A percentile compares a stretch with the other conserved stretches of the same genome.
phyloP scores from a whole-genome alignment of 495 filamentous ascomycete genomes.

The Penicillium desertorum region DNA sequence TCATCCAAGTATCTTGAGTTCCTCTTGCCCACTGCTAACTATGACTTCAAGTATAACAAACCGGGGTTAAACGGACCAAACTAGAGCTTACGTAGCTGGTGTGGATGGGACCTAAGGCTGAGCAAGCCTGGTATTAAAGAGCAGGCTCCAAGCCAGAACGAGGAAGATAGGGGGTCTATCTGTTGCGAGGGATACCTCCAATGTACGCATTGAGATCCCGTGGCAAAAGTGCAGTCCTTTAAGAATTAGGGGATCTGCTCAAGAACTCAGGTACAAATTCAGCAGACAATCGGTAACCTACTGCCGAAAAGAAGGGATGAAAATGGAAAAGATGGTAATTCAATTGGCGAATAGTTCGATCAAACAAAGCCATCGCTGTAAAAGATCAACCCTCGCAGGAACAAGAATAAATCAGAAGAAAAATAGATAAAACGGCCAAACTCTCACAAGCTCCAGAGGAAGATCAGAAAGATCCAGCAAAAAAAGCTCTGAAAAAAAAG shows the following conservation, averaged over 20 bases:
- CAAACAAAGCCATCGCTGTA: slow-evolving; percentile 4
- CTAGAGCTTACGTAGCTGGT: background rate
- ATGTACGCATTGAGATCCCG: background rate
- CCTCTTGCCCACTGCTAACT: background rate
- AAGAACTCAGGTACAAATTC: background rate
- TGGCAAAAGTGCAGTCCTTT: background rate
- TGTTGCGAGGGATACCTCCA: background rate
- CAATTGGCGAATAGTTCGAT: slow-evolving; percentile 3
- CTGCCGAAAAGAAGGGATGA: background rate
- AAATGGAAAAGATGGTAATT: slow-evolving; percentile 4
- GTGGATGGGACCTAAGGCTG: background rate
- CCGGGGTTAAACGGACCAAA: background rate
- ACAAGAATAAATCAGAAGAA: background rate
- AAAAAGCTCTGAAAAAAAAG: slow-evolving; percentile 8
- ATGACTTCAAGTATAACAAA: background rate
- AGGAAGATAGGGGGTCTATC: background rate
- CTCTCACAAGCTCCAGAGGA: slow-evolving; percentile 7
- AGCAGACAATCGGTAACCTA: no score
- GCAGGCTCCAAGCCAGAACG: background rate
- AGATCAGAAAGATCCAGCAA: slow-evolving; percentile 12
- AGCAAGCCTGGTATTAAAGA: background rate
- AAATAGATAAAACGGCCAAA: slow-evolving; percentile 8
- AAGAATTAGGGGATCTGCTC: background rate
- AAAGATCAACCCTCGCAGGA: background rate
- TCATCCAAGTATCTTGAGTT: background rate